Base-by-base conservation (phyloP, 2,329 filamentous ascomycete species). In the Alternaria brassicae region DNA sequence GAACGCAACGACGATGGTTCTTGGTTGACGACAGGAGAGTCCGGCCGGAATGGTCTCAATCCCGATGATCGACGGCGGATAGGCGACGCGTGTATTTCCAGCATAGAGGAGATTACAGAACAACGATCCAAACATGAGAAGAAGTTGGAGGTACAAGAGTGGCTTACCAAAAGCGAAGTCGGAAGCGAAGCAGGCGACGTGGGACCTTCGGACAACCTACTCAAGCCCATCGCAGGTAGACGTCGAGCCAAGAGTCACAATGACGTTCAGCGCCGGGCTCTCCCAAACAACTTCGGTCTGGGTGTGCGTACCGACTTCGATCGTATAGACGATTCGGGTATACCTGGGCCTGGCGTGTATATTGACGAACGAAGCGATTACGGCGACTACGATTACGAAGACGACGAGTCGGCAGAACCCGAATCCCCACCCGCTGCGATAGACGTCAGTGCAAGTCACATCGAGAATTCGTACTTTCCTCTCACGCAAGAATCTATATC, bases 91-190 rank as follows among this genome's bases (percentile, higher is more conserved):
- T 78, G 78, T 44, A 76, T 84, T 4, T 78, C 78, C 13, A 85
- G 80, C 48, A 75, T 85, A 7, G 83, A 84, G 47, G 83, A 87
- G 25, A 74, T 85, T 48, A 79, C 81, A 47, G 75, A 81, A 41
- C 75, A 81, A 57, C 79, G 81, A 49, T 75, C 81, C 32, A 73
- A 80, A 30, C 78, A 81, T 3, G 81, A 85, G 50, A 85, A 82
- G 66, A 85, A 85, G 57, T 77, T 79, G 8, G 83, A 85, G 53
- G 84, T 87, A 32, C 78, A 80, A 51, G 76, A 80, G 21, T 87
- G 85, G 85, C 79, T 85, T 3, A 80, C 75, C 13, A 78, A 74
- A 52, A 80, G 74, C 55, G 76, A 79, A 55, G 79, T 80, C 12
- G 80, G 80, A n/a, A 84, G 81, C 62, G 80, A 81, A 40, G 80